Evolutionary conservation across 1,284 basidiomycete genomes (phyloP), one percentile per base, ranked within the genome.

Genomic region (Schizopora paradoxa): DNA sequence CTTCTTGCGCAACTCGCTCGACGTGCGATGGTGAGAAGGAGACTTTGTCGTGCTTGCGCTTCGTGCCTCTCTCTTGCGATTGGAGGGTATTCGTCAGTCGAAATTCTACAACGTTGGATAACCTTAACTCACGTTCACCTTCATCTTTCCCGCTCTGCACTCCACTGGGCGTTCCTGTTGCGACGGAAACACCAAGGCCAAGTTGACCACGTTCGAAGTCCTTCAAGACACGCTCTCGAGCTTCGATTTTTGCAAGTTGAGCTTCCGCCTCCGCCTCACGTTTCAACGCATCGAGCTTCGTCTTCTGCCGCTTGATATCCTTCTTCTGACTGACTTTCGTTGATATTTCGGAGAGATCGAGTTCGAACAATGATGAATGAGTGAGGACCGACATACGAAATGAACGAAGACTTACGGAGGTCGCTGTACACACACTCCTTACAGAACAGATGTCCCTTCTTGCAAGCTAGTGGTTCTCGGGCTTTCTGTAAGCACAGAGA

Each of bases 141-240:
- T 36, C 57, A 47, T 49, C 54, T 19, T 43, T 40, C 32, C 14
- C 5, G 32, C 43, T 27, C 11, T 6, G 10, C 41, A 16, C 23
- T 21, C 33, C 19, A 42, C 39, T 13, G 32, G 33, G 25, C 39
- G 58, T 51, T 6, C 59, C 48, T 5, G 58, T 54, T 23, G 61
- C 60, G 4, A 68, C 68, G 22, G 74, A 36, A 7, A 32, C 27
- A 32, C 65, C 74, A 45, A 89, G 61, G 16, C 83, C 82, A 40
- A 87, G 63, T 60, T 91, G 87, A 2, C 83, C 80, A 56, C 76
- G 79, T 66, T 96, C 91, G 57, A 96, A 96, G 55, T 96, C 91
- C 34, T 65, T 65, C 46, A 96, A 61, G 2, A 96, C 91, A 21
- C 92, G 78, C 55, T 89, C 90, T 46, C 91, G 71, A 0, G 93